Conservation (phyloP, 345 rosid genomes). For the Erysimum cheiranthoides region DNA sequence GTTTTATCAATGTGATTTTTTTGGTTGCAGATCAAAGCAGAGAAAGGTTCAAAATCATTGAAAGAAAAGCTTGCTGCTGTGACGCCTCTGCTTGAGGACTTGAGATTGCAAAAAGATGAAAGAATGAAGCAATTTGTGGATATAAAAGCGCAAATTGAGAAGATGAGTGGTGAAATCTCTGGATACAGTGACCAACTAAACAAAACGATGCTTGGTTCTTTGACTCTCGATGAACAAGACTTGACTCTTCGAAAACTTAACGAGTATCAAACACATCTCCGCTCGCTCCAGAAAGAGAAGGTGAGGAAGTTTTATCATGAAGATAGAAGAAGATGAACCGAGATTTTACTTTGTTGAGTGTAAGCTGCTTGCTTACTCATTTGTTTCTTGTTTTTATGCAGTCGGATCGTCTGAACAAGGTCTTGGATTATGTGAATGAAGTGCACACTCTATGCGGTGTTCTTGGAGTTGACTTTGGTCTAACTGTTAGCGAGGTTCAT, state of each 20-base stretch:
- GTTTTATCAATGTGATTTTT: background rate
- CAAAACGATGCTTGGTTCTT: conserved; percentile 46
- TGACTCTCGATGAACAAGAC: conserved; percentile 79
- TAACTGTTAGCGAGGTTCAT: conserved; percentile 84
- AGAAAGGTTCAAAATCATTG: conserved; percentile 64
- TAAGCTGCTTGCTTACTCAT: conserved; percentile 30
- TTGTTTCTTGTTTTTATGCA: conserved; percentile 50
- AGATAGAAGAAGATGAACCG: background rate
- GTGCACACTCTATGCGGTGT: conserved; percentile 86
- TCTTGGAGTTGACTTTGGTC: conserved; percentile 82
- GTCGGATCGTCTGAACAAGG: conserved; percentile 87
- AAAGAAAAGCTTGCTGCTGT: conserved; percentile 80
- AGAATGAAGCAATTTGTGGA: conserved; percentile 78
- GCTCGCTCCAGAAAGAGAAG: conserved; percentile 86
- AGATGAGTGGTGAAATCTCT: conserved; percentile 79
- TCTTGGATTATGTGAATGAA: conserved; percentile 78
- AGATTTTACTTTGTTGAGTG: background rate
- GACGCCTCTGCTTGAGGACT: conserved; percentile 77
- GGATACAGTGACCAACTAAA: conserved; percentile 56
- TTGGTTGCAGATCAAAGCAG: conserved; percentile 56
- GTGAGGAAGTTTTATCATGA: conserved; percentile 41
- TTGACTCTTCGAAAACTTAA: conserved; percentile 77
- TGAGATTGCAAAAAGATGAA: conserved; percentile 73
- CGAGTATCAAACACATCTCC: conserved; percentile 79
- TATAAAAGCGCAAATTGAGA: conserved; percentile 76